Evolutionary conservation across 2,329 filamentous ascomycete species (phyloP).

Genomic region (Monosporascus cannonballus): DNA sequence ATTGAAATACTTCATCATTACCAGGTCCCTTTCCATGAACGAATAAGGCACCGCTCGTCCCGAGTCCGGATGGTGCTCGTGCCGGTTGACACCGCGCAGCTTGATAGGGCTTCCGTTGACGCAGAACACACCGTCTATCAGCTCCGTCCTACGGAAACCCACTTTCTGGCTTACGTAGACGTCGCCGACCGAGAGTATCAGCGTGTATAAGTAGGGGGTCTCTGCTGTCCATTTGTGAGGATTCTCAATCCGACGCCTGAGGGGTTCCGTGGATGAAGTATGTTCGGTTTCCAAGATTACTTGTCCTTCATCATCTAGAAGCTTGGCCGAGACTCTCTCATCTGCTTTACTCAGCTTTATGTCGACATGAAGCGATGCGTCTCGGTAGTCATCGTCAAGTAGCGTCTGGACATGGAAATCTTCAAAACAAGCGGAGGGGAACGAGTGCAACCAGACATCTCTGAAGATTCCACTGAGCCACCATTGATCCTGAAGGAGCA

Average conservation of each 20-base stretch:
- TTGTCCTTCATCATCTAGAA: slow-evolving; percentile 29
- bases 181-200: slow-evolving; percentile 32
- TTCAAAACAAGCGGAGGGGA: slow-evolving; percentile 47
- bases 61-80: slow-evolving; percentile 60
- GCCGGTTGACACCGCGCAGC: slow-evolving; percentile 63
- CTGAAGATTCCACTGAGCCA: slow-evolving; percentile 64
- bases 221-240: slow-evolving; percentile 66
- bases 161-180: slow-evolving; percentile 45
- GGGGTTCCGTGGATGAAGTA: background rate
- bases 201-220: slow-evolving; percentile 54
- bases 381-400: slow-evolving; percentile 46
- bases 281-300: slow-evolving; percentile 1
- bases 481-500: slow-evolving; percentile 53
- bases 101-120: slow-evolving; percentile 62
- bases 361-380: slow-evolving; percentile 46
- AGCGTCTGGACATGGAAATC: slow-evolving; percentile 51
- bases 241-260: slow-evolving; percentile 34
- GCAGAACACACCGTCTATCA: slow-evolving; percentile 54
- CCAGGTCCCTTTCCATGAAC: slow-evolving; percentile 54
- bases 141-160: slow-evolving; percentile 58
- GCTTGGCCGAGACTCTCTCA: slow-evolving; percentile 24
- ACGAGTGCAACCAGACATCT: slow-evolving; percentile 60
- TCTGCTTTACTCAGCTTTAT: slow-evolving; percentile 34
- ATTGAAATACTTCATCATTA: slow-evolving; percentile 63
- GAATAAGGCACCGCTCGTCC: slow-evolving; percentile 57